Base-by-base conservation (phyloP, 2,329 filamentous ascomycete species). In the Trichocomaceae sp. region DNA sequence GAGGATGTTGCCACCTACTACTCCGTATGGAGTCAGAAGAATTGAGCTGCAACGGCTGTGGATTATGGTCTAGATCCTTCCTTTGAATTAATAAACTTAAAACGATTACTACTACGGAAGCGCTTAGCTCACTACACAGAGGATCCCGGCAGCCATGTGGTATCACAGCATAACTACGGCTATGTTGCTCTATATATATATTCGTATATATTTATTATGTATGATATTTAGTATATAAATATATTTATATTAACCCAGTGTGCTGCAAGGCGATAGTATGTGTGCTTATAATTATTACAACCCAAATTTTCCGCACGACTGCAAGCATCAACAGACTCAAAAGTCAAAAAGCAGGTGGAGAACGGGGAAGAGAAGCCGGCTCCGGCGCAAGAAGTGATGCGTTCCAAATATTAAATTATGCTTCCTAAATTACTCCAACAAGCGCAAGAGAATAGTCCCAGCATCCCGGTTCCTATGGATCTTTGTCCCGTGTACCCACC, bases 401-500 rank as follows among this genome's bases (percentile, higher is more conserved):
- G 19, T 20, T 19, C 42, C 17, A 45, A 26, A 15, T 12, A 23
- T 2, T 15, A 47, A 33, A 35, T 29, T 29, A 29, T 29, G 10
- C 26, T 29, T 2, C 7, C 5, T 29, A 29, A 29, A 29, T 8
- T 29, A 29, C 7, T n/a, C n/a, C n/a, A n/a, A n/a, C n/a, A n/a
- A n/a, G 7, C 26, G 26, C 26, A 35, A 33, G 12, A 33, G 12
- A 35, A 35, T 15, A 35, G 47, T 47, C 51, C 51, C 51, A 53
- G 51, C 23, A 53, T 53, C 45, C 42, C 8, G 51, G 51, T 47
- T 47, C 51, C 47, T 53, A 47, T 53, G 44, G 50, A 53, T 53
- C 50, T 35, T n/a, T 12, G 17, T 42, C 39, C 39, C 39, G 39
- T 20, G 39, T 22, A 42, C 39, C 17, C 39, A 20, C 39, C 39